Base-by-base conservation (phyloP, 108 stramenopile genomes). In the Bacterosira constricta region DNA sequence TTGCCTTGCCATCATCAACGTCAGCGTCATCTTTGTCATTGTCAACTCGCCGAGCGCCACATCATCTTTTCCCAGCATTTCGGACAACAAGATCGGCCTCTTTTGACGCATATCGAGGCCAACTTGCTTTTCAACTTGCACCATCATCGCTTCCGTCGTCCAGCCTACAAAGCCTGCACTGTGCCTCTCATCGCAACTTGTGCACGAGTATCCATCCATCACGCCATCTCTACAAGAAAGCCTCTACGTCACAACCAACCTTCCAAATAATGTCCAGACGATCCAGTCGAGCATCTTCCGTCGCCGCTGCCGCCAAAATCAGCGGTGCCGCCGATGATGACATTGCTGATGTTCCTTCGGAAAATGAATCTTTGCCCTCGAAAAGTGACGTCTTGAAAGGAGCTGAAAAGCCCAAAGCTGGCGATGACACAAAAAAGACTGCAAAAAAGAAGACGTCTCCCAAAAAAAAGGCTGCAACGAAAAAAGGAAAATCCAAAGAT, bases 241-340 rank as follows among this genome's bases (percentile, higher is more conserved):
- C n/a, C n/a, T n/a, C n/a, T 42, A 4, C 6, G 8, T 3, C 41
- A 42, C 17, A n/a, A n/a, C 3, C 41, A 42, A 2, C 2, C 41
- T 42, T 42, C 2, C 41, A 12, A 7, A 54, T 15, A 32, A 68
- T 68, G 67, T 27, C 67, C 1, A 39, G 67, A 57, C 54, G 67
- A 68, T 68, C 67, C 9, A 56, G 30, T 53, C 35, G 67, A 17
- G n/a, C 41, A 7, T 13, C 42, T 34, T 31, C 55, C 55, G 30
- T n/a, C 0, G 54, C 17, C 6, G 54, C 67, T 7, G 32, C 38
- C 15, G 67, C 54, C 11, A 56, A 55, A 56, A 68, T 34, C 9
- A 17, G n/a, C 31, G 15, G 25, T 5, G 18, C 12, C 25, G 6
- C 55, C 9, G 30, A 1, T 8, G 30, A 56, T 56, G 41, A 0